These are phyloP conservation scores for Sergeia podlipaevii DNA, from an alignment of 208 protist genomes.

Conservation along the genomic window DNA sequence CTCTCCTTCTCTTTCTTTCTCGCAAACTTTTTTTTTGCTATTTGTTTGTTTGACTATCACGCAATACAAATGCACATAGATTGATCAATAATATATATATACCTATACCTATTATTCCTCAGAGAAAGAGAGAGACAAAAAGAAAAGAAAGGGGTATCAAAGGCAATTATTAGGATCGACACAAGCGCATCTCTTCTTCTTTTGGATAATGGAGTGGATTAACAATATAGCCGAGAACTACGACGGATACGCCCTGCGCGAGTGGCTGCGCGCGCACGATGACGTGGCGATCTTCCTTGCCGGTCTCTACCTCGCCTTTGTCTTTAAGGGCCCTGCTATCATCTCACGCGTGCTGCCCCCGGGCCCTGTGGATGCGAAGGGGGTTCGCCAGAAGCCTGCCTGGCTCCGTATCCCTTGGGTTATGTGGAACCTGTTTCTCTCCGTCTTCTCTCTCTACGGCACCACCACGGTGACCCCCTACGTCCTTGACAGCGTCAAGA, in stretches of 20 bases:
- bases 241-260: constrained; percentile 54
- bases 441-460: constrained; percentile 78
- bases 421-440: constrained; percentile 91
- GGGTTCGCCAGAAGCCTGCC: constrained; percentile 28
- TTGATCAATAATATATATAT: too few species aligned
- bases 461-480: constrained; percentile 51
- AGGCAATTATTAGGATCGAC: too few species aligned
- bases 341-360: constrained; percentile 14
- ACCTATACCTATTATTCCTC: too few species aligned
- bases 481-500: constrained; percentile 27
- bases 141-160: too few species aligned
- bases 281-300: constrained; percentile 55
- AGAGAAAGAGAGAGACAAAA: too few species aligned
- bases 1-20: constrained; percentile 3
- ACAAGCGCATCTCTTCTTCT: too few species aligned
- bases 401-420: constrained; percentile 35
- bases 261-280: constrained; percentile 50
- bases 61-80: too few species aligned
- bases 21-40: constrained; percentile 3
- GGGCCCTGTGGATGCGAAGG: constrained; percentile 21
- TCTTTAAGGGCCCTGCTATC: constrained; percentile 31
- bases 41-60: not conserved
- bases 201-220: too few species aligned
- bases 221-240: too few species aligned
- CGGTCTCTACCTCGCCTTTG: constrained; percentile 39